Evolutionary conservation across 805 yeast species (phyloP), one percentile per base, ranked within the genome.

Genomic region (Kurtzmaniella cleridarum): DNA sequence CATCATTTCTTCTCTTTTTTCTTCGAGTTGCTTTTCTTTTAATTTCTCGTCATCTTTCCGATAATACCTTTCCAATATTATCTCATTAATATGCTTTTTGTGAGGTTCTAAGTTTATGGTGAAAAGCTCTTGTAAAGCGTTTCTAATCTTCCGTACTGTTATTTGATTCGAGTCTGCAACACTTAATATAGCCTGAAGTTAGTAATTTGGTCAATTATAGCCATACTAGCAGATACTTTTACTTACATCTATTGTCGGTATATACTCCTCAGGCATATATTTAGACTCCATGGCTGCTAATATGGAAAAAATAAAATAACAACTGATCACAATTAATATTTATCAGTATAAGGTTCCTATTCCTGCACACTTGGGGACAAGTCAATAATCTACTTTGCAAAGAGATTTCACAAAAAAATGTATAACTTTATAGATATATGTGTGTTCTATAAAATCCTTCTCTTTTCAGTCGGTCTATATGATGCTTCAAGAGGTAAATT

Each of bases 61-160:
- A 44, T 75, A 67, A 50, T 78, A 84, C 39, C 91, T 60, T 9
- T 68, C 71, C 46, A 83, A 55, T 32, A 85, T 82, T 28, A 79
- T 48, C 2, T 74, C 78, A 47, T 82, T 83, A 33, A 84, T 67
- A 18, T 60, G 71, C 48, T 78, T 74, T 71, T 73, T 66, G 41
- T 73, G 62, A 0, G 65, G 62, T 15, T 50, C 60, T 32, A 84
- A 66, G 46, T 82, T 79, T 1, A 72, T 65, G 3, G 72, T 75
- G 50, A 79, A 84, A 26, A 86, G 64, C 44, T 76, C 84, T 53
- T 81, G 87, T n/a, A 86, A 51, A 0, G 90, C 91, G 42, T 72
- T 70, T 44, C 95, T 66, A 17, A 86, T 76, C 53, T 76, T 74
- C 56, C 82, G 83, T 5, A 84, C 88, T 0, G 90, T 77, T 12